Conservation (phyloP, 768 basidiomycete genomes). For the Leccinum broughii region DNA sequence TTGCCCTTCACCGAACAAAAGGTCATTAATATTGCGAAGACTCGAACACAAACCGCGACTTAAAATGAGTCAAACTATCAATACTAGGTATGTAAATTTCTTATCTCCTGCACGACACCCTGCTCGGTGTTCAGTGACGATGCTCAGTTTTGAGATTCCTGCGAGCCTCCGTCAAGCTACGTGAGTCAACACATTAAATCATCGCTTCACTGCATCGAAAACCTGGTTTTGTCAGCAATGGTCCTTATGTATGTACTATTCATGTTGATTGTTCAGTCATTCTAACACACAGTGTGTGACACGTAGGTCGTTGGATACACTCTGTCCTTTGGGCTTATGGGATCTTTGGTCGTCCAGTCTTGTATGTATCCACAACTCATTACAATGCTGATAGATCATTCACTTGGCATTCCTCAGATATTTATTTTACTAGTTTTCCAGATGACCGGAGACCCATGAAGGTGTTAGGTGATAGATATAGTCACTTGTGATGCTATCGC, state of each 20-base stretch:
- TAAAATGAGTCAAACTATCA: no score
- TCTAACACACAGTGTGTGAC: not conserved
- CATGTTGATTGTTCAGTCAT: not conserved
- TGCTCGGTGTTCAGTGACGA: no score
- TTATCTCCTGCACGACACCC: no score
- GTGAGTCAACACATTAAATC: not conserved
- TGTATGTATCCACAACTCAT: no score
- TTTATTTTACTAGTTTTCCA: not conserved
- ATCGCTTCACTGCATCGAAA: not conserved
- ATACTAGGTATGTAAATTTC: no score
- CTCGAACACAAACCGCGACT: no score
- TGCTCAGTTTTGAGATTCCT: no score
- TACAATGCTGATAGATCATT: not conserved
- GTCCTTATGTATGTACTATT: not conserved
- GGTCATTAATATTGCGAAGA: no score
- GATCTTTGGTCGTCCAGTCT: slow-evolving; percentile 1
- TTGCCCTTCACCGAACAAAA: no score
- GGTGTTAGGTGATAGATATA: not conserved
- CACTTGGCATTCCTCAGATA: not conserved
- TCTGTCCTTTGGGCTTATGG: slow-evolving; percentile 15
- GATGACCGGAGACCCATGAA: not conserved
- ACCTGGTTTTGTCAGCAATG: not conserved
- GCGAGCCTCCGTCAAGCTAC: no score
- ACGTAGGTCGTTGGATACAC: slow-evolving; percentile 19
- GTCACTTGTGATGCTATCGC: not conserved